Base-by-base conservation (phyloP, 1,284 basidiomycete species). In the Ceratobasidium sp. region DNA sequence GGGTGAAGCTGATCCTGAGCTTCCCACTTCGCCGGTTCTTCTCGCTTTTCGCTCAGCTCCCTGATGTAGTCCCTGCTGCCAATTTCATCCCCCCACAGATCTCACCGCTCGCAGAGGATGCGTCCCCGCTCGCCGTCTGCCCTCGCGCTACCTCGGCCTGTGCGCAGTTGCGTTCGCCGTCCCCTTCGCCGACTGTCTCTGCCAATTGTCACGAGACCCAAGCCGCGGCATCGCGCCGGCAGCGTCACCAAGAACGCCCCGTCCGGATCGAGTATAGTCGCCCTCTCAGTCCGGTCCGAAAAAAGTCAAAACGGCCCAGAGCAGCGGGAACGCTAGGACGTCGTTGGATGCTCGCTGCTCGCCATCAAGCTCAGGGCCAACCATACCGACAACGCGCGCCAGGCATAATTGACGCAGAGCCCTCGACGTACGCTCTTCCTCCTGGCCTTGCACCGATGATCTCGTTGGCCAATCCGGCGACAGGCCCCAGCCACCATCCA, bases 151-250 rank as follows among this genome's bases (percentile, higher is more conserved):
- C n/a, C n/a, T n/a, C 61, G 61, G 13, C 35, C 17, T 3, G 31
- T 42, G 15, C 37, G 61, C 61, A 39, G 61, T 60, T 64, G 61
- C 61, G 61, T 64, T 39, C n/a, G n/a, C n/a, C n/a, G n/a, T n/a
- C n/a, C n/a, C n/a, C n/a, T n/a, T n/a, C n/a, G n/a, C n/a, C n/a
- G n/a, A n/a, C n/a, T n/a, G n/a, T n/a, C n/a, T n/a, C n/a, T n/a
- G n/a, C n/a, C n/a, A n/a, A n/a, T n/a, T n/a, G n/a, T n/a, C n/a
- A n/a, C n/a, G n/a, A n/a, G n/a, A n/a, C n/a, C n/a, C n/a, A 13
- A 13, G 54, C 26, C 54, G 54, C 54, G 54, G 54, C 47, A 49
- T n/a, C 4, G 20, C 13, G 26, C 17, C 56, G 20, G 56, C 56
- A 13, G 49, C 17, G 49, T 47, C 7, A 53, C 26, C 26, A 53